Conservation (phyloP, 495 filamentous ascomycete genomes). For the Halenospora varia region DNA sequence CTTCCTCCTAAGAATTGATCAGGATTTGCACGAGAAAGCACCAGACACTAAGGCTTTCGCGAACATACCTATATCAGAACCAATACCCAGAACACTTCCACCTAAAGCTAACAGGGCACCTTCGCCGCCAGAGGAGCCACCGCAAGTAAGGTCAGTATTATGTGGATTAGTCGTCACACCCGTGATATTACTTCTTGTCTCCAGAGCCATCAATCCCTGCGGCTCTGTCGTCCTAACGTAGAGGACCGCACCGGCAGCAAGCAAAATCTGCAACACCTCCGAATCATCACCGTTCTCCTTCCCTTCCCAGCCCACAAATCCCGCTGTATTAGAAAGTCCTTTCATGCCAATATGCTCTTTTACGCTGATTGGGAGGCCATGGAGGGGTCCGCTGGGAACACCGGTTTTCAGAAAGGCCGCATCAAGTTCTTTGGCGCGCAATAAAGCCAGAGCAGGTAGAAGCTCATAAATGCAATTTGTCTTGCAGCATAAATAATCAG, state of each 20-base stretch:
- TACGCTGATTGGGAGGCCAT: conserved; percentile 51
- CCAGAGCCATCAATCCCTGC: conserved; percentile 47
- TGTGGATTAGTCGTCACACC: conserved; percentile 31
- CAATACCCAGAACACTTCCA: conserved; percentile 40
- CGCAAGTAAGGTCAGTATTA: conserved; percentile 36
- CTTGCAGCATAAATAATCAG: conserved; percentile 25
- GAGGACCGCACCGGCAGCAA: conserved; percentile 50
- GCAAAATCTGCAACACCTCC: conserved; percentile 29
- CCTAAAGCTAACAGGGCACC: conserved; percentile 41
- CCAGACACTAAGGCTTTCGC: neutral
- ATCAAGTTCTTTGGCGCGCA: conserved; percentile 46
- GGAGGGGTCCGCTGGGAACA: conserved; percentile 45
- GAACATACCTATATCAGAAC: conserved; percentile 59
- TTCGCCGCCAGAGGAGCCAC: conserved; percentile 58
- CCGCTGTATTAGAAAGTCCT: conserved; percentile 32
- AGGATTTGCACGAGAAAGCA: neutral
- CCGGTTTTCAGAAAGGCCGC: conserved; percentile 39
- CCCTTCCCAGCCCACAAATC: conserved; percentile 23
- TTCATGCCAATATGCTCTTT: conserved; percentile 36
- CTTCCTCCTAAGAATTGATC: conserved; percentile 49
- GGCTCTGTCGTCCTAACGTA: conserved; percentile 64
- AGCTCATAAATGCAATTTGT: conserved; percentile 54
- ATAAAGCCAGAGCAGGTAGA: conserved; percentile 45
- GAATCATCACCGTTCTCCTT: neutral
- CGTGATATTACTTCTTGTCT: conserved; percentile 24